Conservation (phyloP, 106 monocot species). For the Agapanthus africanus region DNA sequence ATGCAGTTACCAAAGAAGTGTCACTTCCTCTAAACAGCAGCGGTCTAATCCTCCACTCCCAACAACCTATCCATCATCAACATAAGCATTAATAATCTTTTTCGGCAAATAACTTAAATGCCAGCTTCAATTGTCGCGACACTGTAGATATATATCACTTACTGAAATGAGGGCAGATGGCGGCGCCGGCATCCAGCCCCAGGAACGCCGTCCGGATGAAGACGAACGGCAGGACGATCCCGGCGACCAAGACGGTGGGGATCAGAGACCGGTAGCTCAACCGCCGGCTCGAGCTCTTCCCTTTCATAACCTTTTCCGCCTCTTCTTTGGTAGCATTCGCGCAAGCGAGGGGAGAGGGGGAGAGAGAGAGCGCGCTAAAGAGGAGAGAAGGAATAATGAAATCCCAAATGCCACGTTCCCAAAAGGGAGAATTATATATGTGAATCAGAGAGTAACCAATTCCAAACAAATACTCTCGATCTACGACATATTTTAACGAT, state of each 20-base stretch:
- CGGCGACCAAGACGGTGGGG: constrained; percentile 32
- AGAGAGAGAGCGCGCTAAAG: not conserved
- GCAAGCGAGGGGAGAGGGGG: not conserved
- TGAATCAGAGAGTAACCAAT: too few relatives aligned
- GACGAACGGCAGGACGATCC: constrained; percentile 35
- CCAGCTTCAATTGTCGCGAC: too few relatives aligned
- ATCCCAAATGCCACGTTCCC: not conserved
- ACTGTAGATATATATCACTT: too few relatives aligned
- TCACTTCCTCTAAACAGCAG: constrained; percentile 32
- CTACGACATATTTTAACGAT: too few relatives aligned
- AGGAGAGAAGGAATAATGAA: not conserved
- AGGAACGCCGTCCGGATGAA: constrained; percentile 44
- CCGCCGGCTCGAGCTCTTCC: constrained; percentile 17
- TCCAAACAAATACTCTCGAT: too few relatives aligned
- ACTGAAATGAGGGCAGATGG: constrained; percentile 50
- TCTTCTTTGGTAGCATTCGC: constrained; percentile 6
- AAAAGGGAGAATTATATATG: not conserved
- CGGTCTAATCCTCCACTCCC: constrained; percentile 33
- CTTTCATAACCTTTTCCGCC: constrained; percentile 16
- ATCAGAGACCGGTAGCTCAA: constrained; percentile 28
- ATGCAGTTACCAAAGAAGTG: constrained; percentile 29
- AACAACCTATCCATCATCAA: constrained; percentile 32
- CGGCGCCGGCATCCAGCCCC: constrained; percentile 40
- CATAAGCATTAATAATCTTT: not conserved
- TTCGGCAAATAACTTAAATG: too few relatives aligned